Base-by-base conservation (phyloP, 768 basidiomycete species). In the Omphalotus guepiniiformis region DNA sequence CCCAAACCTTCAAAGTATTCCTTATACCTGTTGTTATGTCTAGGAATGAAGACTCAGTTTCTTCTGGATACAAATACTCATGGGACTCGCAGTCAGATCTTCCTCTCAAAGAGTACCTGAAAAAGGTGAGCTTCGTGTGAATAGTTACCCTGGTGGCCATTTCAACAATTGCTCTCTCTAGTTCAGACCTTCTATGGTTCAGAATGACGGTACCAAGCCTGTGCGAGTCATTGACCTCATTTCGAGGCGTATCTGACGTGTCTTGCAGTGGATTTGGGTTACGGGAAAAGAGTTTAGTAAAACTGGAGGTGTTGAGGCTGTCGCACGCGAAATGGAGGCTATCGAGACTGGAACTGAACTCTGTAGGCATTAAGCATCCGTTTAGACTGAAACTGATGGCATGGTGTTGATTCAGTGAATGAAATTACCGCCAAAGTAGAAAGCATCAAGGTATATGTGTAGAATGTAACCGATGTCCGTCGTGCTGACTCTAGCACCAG, bases 121-220 rank as follows among this genome's bases (percentile, higher is more conserved):
- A 59, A 29, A 83, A 85, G 65, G 83, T 76, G 54, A 29, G 63
- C 36, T 39, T 39, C 27, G n/a, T 41, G 34, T 50, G 49, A 16
- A 25, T 53, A 16, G 16, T 40, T 15, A 16, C 25, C 29, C 2
- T 16, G n/a, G 12, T 43, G 15, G 15, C 23, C 13, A 30, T 35
- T 15, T 27, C 19, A 15, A 6, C 21, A 22, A 5, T 4, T 8
- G 22, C 16, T 40, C n/a, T 15, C 13, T 43, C 11, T 51, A 88
- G 85, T 85, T 79, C 53, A 83, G 73, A 43, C 86, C 87, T 1
- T 87, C 85, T 15, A 83, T 88, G 84, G 81, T 87, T 8, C 79
- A 85, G 54, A 78, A 88, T 57, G 83, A 88, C 49, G 86, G 85
- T 3, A 82, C 72, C 0, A 88, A 86, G 61, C 85, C 85, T 35